A percentile compares a stretch with the other conserved stretches of the same genome.
Conservation (phyloP, 2,329 filamentous ascomycete genomes). For the Arachnomyces sp. region DNA sequence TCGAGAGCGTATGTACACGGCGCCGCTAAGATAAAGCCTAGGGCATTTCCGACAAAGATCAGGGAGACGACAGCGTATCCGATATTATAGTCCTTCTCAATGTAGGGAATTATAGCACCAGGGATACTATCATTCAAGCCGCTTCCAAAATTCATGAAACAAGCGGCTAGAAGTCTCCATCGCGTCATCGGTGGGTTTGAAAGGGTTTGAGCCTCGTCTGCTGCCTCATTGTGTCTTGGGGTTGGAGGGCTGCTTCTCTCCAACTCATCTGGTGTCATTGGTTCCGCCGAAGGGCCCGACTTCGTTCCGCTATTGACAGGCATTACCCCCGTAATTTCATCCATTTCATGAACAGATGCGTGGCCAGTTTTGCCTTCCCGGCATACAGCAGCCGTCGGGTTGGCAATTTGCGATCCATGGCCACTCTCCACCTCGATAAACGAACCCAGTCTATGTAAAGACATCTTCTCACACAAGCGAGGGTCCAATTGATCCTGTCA, state of each 20-base stretch:
- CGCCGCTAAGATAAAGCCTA: constrained; percentile 69
- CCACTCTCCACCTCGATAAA: too few species aligned
- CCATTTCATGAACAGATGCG: constrained; percentile 27
- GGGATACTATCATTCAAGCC: constrained; percentile 69
- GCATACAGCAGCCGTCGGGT: too few species aligned
- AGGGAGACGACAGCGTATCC: constrained; percentile 72
- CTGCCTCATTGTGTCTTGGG: constrained; percentile 13
- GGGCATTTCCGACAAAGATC: constrained; percentile 71
- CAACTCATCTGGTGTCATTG: constrained; percentile 17
- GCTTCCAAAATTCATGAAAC: constrained; percentile 59
- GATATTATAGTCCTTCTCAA: constrained; percentile 67
- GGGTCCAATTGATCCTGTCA: too few species aligned
- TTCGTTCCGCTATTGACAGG: constrained; percentile 15
- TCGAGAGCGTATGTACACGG: constrained; percentile 60
- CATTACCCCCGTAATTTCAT: constrained; percentile 19
- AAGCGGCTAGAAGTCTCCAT: constrained; percentile 58
- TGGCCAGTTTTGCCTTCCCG: constrained; percentile 11
- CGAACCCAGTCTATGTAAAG: too few species aligned
- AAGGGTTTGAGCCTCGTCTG: constrained; percentile 19
- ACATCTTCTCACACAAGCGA: too few species aligned
- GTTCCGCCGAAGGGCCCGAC: constrained; percentile 1
- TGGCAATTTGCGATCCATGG: too few species aligned
- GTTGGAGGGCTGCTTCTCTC: constrained; percentile 19
- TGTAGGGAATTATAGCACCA: constrained; percentile 73
- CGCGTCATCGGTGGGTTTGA: constrained; percentile 46